phyloP scores from a whole-genome alignment of 768 basidiomycete species.

The Neoboletus subvelutipes region DNA sequence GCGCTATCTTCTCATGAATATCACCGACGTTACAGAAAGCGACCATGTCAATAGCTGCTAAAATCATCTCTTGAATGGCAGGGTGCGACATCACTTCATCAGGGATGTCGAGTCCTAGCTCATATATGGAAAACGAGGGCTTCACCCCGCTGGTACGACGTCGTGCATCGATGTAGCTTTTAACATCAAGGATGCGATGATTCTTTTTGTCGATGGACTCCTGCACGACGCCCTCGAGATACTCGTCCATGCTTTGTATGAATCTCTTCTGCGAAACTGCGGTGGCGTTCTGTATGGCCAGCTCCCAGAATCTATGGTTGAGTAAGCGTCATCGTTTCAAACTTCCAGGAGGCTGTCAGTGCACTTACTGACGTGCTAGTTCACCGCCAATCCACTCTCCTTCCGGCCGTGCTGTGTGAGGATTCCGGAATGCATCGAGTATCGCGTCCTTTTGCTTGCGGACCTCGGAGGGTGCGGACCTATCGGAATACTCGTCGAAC shows the following conservation, averaged over 20 bases:
- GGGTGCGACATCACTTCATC: constrained; percentile 44
- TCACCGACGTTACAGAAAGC: constrained; percentile 35
- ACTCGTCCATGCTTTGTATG: constrained; percentile 36
- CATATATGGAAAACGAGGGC: constrained; percentile 39
- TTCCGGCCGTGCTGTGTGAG: constrained; percentile 6
- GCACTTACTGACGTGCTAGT: constrained; percentile 18
- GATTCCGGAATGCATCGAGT: constrained; percentile 21
- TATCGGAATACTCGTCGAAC: constrained; percentile 52
- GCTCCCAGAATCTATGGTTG: constrained; percentile 17
- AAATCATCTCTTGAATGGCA: constrained; percentile 31
- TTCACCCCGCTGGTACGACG: constrained; percentile 41
- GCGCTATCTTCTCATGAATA: not conserved
- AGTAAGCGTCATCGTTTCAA: not conserved
- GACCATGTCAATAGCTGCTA: constrained; percentile 34
- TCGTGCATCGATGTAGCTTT: constrained; percentile 41
- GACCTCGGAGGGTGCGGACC: constrained; percentile 31
- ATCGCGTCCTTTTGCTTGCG: constrained; percentile 24
- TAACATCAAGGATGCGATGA: constrained; percentile 34
- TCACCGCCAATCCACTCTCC: constrained; percentile 22
- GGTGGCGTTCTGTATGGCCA: constrained; percentile 4
- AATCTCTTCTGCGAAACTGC: constrained; percentile 30
- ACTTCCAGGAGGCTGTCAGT: too few relatives aligned
- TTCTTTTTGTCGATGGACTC: constrained; percentile 42
- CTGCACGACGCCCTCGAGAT: constrained; percentile 38
- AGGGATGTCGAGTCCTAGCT: constrained; percentile 38